These are phyloP conservation scores for Termitomyces sp. DNA, from an alignment of 1,284 basidiomycete genomes.

Conservation along the genomic window DNA sequence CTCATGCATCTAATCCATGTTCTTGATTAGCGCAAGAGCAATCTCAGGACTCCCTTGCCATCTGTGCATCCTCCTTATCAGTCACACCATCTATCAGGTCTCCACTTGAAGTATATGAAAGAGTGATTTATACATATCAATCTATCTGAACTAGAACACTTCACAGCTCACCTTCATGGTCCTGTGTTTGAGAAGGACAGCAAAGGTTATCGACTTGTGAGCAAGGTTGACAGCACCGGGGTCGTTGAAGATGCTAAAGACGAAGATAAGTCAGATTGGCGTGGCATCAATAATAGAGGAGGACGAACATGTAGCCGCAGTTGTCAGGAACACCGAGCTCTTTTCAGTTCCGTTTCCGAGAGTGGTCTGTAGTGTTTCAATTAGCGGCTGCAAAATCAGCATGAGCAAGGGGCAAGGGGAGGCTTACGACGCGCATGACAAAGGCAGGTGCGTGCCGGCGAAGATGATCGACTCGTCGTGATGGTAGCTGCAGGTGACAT, in stretches of 20 bases:
- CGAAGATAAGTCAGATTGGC: background rate
- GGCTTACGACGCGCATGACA: conserved; percentile 2
- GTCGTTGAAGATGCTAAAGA: conserved; percentile 6
- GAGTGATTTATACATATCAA: background rate
- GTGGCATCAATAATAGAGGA: background rate
- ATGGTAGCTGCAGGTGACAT: conserved; percentile 5
- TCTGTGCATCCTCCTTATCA: background rate
- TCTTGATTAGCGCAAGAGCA: background rate
- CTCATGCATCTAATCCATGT: background rate
- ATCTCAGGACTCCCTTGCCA: background rate
- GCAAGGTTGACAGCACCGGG: background rate
- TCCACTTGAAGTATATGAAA: background rate
- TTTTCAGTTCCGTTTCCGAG: conserved; percentile 4
- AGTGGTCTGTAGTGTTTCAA: background rate
- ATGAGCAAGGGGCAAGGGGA: background rate
- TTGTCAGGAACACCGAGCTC: conserved; percentile 6
- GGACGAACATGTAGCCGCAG: conserved; percentile 5
- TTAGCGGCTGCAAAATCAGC: background rate
- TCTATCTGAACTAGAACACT: background rate
- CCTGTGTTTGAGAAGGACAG: background rate
- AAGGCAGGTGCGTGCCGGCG: conserved; percentile 3
- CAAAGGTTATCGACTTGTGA: conserved; percentile 5
- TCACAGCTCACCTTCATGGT: background rate
- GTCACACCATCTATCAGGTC: background rate
- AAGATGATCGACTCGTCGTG: conserved; percentile 3